A percentile compares a stretch with the other conserved stretches of the same genome.
Conservation (phyloP, 2,329 filamentous ascomycete genomes). For the Pseudogymnoascus sp. region DNA sequence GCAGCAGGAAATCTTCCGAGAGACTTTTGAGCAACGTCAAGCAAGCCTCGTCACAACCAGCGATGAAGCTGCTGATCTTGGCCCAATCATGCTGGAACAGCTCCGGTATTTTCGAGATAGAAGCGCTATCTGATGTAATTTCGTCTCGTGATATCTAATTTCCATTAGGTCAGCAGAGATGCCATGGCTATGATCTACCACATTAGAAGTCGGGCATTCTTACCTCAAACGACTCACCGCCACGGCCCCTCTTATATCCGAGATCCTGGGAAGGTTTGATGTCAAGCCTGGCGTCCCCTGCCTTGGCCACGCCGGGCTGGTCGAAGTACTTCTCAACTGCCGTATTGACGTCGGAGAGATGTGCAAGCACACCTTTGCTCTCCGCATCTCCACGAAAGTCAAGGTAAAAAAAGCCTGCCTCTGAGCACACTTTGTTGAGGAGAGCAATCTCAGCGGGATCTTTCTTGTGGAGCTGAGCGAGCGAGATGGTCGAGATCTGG, state of each 20-base stretch:
- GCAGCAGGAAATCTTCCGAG: constrained; percentile 14
- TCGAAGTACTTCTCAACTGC: constrained; percentile 17
- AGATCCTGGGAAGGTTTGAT: constrained; percentile 19
- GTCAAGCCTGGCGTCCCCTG: constrained; percentile 13
- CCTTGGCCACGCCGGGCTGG: constrained; percentile 16
- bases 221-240: constrained; percentile 19
- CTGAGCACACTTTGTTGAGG: constrained; percentile 13
- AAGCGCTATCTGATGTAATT: constrained; percentile 6
- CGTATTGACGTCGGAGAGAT: constrained; percentile 15
- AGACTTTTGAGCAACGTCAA: constrained; percentile 12
- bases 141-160: constrained; percentile 18
- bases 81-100: constrained; percentile 15
- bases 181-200: not conserved
- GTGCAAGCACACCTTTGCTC: constrained; percentile 12
- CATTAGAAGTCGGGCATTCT: not conserved
- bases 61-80: constrained; percentile 15
- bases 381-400: constrained; percentile 16
- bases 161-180: constrained; percentile 8
- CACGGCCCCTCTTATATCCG: constrained; percentile 16
- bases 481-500: constrained; percentile 10
- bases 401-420: constrained; percentile 18
- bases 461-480: constrained; percentile 15
- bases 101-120: constrained; percentile 11
- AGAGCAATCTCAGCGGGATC: constrained; percentile 16
- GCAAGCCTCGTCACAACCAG: constrained; percentile 18